phyloP scores from a whole-genome alignment of 2,329 filamentous ascomycete genomes.

The Aspergillus neoniger region DNA sequence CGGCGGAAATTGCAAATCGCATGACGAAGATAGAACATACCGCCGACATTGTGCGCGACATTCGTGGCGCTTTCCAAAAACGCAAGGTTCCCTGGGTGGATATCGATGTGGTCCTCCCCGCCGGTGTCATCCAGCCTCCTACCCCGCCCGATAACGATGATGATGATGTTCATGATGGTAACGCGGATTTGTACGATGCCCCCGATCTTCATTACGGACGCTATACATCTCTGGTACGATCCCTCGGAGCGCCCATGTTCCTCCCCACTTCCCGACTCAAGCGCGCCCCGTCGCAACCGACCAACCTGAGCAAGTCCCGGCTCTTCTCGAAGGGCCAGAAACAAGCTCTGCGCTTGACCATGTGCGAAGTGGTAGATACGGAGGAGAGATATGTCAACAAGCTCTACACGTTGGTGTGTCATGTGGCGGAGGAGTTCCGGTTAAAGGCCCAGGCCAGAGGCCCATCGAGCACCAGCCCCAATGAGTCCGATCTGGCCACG shows the following conservation, averaged over 20 bases:
- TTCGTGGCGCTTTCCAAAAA: conserved; percentile 75
- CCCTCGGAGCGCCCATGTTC: conserved; percentile 82
- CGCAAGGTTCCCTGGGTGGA: conserved; percentile 84
- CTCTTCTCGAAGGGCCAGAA: conserved; percentile 81
- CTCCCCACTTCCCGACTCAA: conserved; percentile 81
- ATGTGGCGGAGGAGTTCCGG: conserved; percentile 78
- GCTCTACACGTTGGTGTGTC: conserved; percentile 77
- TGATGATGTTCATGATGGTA: conserved; percentile 65
- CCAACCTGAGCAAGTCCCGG: conserved; percentile 73
- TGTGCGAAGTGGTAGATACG: conserved; percentile 87
- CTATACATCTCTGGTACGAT: conserved; percentile 74
- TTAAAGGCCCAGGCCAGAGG: conserved; percentile 63
- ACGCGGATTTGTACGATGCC: conserved; percentile 39
- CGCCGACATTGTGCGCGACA: conserved; percentile 68
- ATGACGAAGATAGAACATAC: conserved; percentile 82
- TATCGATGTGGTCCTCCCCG: conserved; percentile 80
- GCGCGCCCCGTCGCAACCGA: conserved; percentile 83
- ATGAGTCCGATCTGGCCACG: conserved; percentile 69
- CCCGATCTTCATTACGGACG: conserved; percentile 66
- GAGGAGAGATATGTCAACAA: conserved; percentile 93
- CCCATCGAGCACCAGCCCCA: conserved; percentile 67
- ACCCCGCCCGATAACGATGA: conserved; percentile 63
- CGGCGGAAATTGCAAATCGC: conserved; percentile 80
- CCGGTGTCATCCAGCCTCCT: conserved; percentile 69
- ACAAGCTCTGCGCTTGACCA: conserved; percentile 78